Conservation (phyloP, 2,329 filamentous ascomycete species). For the Pestalotiopsis sp. region DNA sequence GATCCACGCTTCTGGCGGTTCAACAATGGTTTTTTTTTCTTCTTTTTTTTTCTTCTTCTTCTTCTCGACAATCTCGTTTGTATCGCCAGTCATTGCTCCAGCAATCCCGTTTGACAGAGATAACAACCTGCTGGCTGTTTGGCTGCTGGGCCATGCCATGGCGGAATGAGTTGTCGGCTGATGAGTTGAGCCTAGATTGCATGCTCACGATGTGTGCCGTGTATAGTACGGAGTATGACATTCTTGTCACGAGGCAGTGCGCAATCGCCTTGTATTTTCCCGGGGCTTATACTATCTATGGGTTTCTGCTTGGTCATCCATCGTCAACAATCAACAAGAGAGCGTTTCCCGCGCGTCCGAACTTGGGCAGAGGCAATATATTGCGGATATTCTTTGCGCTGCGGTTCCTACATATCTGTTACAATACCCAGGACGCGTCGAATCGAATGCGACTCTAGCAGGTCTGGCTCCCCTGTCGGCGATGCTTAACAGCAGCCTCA, state of each 20-base stretch:
- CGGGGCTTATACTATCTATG: neutral
- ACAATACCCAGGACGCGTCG: neutral
- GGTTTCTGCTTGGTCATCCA: neutral
- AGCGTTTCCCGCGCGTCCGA: slow-evolving; percentile 1
- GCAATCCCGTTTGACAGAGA: no score
- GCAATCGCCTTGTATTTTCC: neutral
- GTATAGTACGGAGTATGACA: neutral
- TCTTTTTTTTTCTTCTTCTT: neutral
- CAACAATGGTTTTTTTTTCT: neutral
- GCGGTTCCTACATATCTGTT: slow-evolving; percentile 9
- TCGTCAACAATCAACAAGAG: neutral
- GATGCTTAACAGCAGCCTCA: slow-evolving; percentile 12
- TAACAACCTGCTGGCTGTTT: neutral
- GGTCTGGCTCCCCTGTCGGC: neutral
- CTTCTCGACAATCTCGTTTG: neutral
- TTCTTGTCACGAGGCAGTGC: neutral
- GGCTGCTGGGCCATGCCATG: neutral
- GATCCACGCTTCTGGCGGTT: slow-evolving; percentile 5
- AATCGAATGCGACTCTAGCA: slow-evolving; percentile 4
- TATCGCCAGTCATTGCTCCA: neutral
- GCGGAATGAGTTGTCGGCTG: neutral
- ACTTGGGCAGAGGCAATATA: neutral
- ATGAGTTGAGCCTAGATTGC: neutral
- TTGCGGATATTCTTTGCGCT: neutral
- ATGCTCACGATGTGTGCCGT: neutral